A percentile compares a stretch with the other conserved stretches of the same genome.
Evolutionary conservation across 2,329 filamentous ascomycete genomes (phyloP).

Genomic region (Chaetothyriales sp.): DNA sequence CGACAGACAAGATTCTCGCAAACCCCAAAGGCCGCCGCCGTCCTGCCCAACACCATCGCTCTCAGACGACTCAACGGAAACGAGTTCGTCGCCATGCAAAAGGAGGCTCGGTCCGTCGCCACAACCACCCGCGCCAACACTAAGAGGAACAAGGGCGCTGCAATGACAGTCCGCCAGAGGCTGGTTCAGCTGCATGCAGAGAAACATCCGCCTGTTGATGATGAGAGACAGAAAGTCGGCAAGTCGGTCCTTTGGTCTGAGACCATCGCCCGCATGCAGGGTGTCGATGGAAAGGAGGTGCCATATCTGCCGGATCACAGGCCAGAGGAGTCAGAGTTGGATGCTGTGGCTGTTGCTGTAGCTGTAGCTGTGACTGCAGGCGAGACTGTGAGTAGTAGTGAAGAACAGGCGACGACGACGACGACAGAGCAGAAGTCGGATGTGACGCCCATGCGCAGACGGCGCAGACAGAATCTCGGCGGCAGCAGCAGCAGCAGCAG

Average conservation of each 20-base stretch:
- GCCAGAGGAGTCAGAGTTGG: conserved; percentile 1
- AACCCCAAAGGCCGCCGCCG: conserved; percentile 9
- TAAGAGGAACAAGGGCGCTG: conserved; percentile 26
- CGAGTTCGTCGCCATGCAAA: conserved; percentile 28
- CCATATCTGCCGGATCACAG: not conserved
- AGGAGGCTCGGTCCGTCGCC: conserved; percentile 27
- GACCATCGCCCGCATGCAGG: conserved; percentile 4
- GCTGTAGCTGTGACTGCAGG: too few species aligned
- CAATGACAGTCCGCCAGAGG: conserved; percentile 12
- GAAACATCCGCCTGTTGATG: not conserved
- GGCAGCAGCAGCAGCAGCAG: conserved; percentile 3
- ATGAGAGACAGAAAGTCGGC: not conserved
- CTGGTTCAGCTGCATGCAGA: conserved; percentile 13
- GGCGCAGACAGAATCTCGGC: conserved; percentile 12
- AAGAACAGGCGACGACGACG: not conserved
- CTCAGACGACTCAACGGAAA: conserved; percentile 30
- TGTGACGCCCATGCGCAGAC: conserved; percentile 10
- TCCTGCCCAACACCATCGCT: conserved; percentile 25
- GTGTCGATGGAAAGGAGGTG: conserved; percentile 1
- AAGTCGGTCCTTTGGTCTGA: conserved; percentile 6
- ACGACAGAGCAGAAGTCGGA: conserved; percentile 1
- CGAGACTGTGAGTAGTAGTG: too few species aligned
- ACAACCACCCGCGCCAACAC: conserved; percentile 30
- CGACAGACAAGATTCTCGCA: conserved; percentile 19
- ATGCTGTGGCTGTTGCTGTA: too few species aligned